Evolutionary conservation across 2,329 filamentous ascomycete species (phyloP), one percentile per base, ranked within the genome.

Genomic region (Myriosclerotinia curreyana): DNA sequence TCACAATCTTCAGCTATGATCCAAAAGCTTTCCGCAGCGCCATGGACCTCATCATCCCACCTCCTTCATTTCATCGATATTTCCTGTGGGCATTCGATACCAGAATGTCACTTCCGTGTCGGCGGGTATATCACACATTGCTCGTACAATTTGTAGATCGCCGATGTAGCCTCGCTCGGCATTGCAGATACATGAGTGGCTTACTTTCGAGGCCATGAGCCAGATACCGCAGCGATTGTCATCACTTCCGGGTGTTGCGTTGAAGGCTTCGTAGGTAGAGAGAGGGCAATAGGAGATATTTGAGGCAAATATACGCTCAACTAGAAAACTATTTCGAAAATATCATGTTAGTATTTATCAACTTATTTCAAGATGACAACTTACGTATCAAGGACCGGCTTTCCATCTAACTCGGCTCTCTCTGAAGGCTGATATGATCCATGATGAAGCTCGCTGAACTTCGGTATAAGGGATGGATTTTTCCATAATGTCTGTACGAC

Each of bases 181-280:
- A 42, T 71, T 71, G 38, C 64, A 61, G 4, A 63, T 50, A 50
- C 70, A 71, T 20, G 65, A 65, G 36, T 71, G 69, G 36, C 70
- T 71, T 50, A 71, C 68, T 20, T 60, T 56, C 14, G 67, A 65
- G 31, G 68, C 68, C 14, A 56, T 31, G 14, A 59, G 56, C 64
- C 68, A 71, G 25, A 71, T 50, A 6, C 64, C 67, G 38, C 68
- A 66, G 34, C n/a, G n/a, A n/a, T n/a, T n/a, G n/a, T n/a, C n/a
- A n/a, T n/a, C n/a, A n/a, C n/a, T n/a, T n/a, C n/a, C n/a, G n/a
- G n/a, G n/a, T n/a, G n/a, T n/a, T n/a, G n/a, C n/a, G n/a, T n/a
- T n/a, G 66, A 67, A 55, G n/a, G 28, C 8, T 9, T 58, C 50
- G 7, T 62, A 52, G 11, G 59, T 64, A 40, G 67, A 66, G n/a